Conservation (phyloP, 2,329 filamentous ascomycete species). For the Waltergamsia citrina region DNA sequence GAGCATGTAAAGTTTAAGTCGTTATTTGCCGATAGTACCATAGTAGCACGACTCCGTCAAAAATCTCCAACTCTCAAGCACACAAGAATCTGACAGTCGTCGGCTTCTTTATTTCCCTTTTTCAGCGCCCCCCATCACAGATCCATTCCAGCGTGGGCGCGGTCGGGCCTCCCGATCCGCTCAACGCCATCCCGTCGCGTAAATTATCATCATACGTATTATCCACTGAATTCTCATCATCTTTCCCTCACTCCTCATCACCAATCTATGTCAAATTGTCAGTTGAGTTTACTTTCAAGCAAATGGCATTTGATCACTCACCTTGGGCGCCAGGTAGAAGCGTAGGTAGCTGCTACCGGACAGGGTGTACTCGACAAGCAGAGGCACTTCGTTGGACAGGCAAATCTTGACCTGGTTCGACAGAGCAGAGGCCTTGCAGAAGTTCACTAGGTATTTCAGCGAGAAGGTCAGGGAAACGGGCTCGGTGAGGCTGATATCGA, state of each 20-base stretch:
- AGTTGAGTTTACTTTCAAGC: conserved; percentile 1
- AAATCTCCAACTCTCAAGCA: no score
- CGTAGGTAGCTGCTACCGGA: conserved; percentile 78
- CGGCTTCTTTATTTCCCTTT: no score
- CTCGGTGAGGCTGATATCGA: conserved; percentile 85
- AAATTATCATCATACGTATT: conserved; percentile 2
- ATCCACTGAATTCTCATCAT: conserved; percentile 1
- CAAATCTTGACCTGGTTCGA: conserved; percentile 80
- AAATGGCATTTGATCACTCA: conserved; percentile 36
- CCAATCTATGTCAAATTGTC: conserved; percentile 12
- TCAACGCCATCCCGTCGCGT: conserved; percentile 5
- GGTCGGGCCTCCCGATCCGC: background rate
- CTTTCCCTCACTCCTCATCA: conserved; percentile 13
- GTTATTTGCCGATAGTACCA: no score
- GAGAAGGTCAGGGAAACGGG: conserved; percentile 94
- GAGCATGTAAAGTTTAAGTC: no score
- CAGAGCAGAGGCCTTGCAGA: conserved; percentile 92
- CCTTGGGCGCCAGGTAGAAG: conserved; percentile 98
- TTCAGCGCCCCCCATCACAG: no score
- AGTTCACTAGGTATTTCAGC: conserved; percentile 98
- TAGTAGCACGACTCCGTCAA: no score
- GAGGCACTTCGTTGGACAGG: conserved; percentile 90
- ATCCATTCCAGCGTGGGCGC: no score
- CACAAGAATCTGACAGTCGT: no score
- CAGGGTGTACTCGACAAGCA: conserved; percentile 86